phyloP scores from a whole-genome alignment of 2,329 filamentous ascomycete species.

The Leptographium wingfieldii region DNA sequence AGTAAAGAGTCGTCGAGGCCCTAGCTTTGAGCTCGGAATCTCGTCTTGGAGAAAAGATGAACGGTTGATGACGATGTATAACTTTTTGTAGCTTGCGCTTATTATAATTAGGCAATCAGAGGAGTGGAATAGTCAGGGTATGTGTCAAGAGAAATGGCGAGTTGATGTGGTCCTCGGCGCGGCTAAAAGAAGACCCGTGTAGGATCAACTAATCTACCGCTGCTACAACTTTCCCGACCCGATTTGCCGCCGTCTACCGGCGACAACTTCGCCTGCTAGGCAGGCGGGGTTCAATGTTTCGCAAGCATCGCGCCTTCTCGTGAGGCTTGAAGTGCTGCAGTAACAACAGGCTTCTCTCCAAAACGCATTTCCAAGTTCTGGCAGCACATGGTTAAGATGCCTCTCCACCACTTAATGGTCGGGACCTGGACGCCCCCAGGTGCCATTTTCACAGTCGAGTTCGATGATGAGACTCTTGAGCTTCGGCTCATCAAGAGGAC shows the following conservation, averaged over 20 bases:
- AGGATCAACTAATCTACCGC: neutral
- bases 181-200: neutral
- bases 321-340: neutral
- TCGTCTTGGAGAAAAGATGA: neutral
- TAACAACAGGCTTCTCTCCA: neutral
- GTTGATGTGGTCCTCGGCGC: neutral
- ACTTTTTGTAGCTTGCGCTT: neutral
- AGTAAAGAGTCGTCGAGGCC: neutral
- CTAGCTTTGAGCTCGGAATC: neutral
- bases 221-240: constrained; percentile 2
- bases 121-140: neutral
- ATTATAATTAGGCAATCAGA: neutral
- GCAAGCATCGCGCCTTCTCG: too few species aligned
- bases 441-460: constrained; percentile 79
- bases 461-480: constrained; percentile 69
- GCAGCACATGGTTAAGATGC: constrained; percentile 39
- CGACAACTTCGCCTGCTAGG: neutral
- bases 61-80: neutral
- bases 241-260: constrained; percentile 4
- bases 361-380: neutral
- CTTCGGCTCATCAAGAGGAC: constrained; percentile 69
- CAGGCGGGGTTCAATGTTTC: neutral
- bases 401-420: constrained; percentile 76
- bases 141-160: neutral
- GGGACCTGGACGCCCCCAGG: constrained; percentile 85